Conservation (phyloP, 352 stramenopile species). For the Phytophthora crassamura region DNA sequence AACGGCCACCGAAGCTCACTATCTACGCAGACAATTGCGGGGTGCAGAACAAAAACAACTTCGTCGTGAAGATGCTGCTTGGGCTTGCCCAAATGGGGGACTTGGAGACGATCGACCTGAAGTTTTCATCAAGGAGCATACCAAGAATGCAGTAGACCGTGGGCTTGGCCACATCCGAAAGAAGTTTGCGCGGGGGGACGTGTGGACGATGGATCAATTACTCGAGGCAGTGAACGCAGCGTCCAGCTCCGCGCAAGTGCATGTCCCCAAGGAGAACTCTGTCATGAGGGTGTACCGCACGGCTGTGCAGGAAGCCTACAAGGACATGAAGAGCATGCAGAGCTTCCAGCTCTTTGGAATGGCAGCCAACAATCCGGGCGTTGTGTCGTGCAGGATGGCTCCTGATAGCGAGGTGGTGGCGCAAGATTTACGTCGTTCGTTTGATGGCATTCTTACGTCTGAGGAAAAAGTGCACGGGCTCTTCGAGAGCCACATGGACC, state of each 20-base stretch:
- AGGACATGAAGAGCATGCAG: background rate
- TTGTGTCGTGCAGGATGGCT: background rate
- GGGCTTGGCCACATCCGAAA: no score
- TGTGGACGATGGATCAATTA: slow-evolving; percentile 1
- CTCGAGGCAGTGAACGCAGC: no score
- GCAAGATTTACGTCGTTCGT: slow-evolving; percentile 3
- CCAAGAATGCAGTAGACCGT: no score
- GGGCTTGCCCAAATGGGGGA: no score
- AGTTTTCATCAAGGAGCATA: no score
- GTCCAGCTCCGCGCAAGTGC: slow-evolving; percentile 2
- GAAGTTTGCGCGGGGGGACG: no score
- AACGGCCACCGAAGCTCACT: background rate
- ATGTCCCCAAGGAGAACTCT: background rate
- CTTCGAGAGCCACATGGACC: background rate
- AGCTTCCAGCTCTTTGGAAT: slow-evolving; percentile 15
- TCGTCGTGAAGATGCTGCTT: no score
- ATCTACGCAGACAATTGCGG: slow-evolving; percentile 28
- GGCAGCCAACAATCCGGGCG: background rate
- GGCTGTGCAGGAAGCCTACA: slow-evolving; percentile 5
- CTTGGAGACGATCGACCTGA: no score
- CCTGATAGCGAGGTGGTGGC: background rate
- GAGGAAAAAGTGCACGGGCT: background rate
- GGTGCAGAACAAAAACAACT: slow-evolving; percentile 30
- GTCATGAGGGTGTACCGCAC: slow-evolving; percentile 4
- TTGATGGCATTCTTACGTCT: slow-evolving; percentile 3